Base-by-base conservation (phyloP, 1,284 basidiomycete genomes). In the Rhodotorula sp. region DNA sequence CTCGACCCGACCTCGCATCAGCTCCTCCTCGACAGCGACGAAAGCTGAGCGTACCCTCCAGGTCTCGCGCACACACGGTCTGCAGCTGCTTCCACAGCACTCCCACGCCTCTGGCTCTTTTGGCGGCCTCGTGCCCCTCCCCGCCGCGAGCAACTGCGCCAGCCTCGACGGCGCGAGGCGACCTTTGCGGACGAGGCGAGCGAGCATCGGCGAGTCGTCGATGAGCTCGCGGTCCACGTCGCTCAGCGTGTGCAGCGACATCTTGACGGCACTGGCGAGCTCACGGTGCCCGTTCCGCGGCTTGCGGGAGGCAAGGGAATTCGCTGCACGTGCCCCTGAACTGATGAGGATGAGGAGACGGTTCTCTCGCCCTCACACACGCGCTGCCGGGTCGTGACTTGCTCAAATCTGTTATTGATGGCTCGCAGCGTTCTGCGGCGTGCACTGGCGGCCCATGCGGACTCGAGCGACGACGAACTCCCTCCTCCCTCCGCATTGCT, bases 71-170 rank as follows among this genome's bases (percentile, higher is more conserved):
- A 74, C 72, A 40, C 72, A 74, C 7, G 72, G 72, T 37, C 67
- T 69, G 56, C 72, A 74, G 28, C 64, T 70, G 26, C 67, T 67
- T 8, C 70, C 72, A 26, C 72, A 74, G 40, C 72, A 74, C 8
- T 74, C 72, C 65, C 70, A 69, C 11, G 58, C 51, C 9, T 68
- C 70, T 0, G 72, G 72, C 50, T 65, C 67, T 13, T 54, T 50
- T 9, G 72, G 72, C 18, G 59, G 30, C n/a, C 31, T 54, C 1
- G 22, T 22, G 1, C 34, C 47, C 16, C 31, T 30, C 0, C 65
- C 72, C 16, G 59, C 47, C 2, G n/a, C 6, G 46, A 65, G 24
- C 16, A 74, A 54, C 22, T 71, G 40, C 9, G 50, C 30, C 7
- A 64, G 46, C n/a, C 72, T 67, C 15, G 57, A 44, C 20, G 72